Base-by-base conservation (phyloP, 2,329 filamentous ascomycete species). In the Fusarium graminum region DNA sequence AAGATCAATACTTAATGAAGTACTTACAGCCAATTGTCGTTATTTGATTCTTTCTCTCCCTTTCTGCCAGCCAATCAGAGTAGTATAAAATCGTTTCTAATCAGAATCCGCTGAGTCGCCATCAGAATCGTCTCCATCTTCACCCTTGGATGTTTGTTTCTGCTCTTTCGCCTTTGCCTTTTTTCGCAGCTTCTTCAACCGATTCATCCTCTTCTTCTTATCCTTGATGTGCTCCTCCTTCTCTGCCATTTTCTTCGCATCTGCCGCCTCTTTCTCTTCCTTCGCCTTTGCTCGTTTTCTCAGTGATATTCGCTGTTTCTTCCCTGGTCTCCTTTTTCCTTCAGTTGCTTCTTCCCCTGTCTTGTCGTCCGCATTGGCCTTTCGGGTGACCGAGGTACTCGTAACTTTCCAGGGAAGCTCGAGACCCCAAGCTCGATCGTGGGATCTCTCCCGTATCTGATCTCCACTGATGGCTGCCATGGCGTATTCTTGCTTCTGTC, bases 201-300 rank as follows among this genome's bases (percentile, higher is more conserved):
- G 77, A 68, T 90, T 90, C 65, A 87, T 72, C 66, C 86, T 80
- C 77, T 87, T 87, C 79, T 87, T 88, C 80, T 88, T 89, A 54
- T 88, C 85, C 68, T 80, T 82, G 29, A 88, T 66, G 46, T 84
- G 82, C 66, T 86, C 82, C 71, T 87, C 86, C 75, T 86, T 89
- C 17, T 80, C 79, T 63, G 79, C 65, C 46, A 77, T 68, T 53
- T 79, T 76, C 65, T 78, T 80, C 64, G 74, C 78, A 26, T 72
- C 76, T 6, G 72, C 76, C 57, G 80, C 72, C 29, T 79, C 78
- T 57, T 74, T 79, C 65, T 81, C 79, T 68, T 77, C 79, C 51
- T 75, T 76, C 8, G 74, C 78, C 70, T 81, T 81, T 29, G 79
- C 78, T 59, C 78, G 80, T 55, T 77, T 81, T 57, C 86, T 79